Evolutionary conservation across 768 basidiomycete genomes (phyloP).

Genomic region (Pleurotus salmoneostramineus): DNA sequence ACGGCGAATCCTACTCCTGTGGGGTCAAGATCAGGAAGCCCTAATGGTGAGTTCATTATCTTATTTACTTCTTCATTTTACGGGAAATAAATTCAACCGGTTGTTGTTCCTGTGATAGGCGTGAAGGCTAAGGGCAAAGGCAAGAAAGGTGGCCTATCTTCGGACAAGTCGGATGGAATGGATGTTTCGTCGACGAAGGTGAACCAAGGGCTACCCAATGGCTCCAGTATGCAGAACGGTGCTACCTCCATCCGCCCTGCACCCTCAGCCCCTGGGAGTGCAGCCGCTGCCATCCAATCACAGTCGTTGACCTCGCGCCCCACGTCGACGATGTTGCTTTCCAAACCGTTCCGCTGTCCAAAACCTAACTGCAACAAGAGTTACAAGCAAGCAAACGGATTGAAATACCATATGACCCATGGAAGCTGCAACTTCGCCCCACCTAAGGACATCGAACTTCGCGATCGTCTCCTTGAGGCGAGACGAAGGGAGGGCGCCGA

Average conservation of each 20-base stretch:
- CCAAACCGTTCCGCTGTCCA: conserved; percentile 90
- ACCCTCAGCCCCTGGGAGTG: conserved; percentile 13
- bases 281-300: conserved; percentile 13
- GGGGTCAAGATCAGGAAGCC: conserved; percentile 36
- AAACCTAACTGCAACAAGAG: conserved; percentile 94
- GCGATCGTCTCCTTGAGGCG: conserved; percentile 65
- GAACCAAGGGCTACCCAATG: neutral
- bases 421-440: conserved; percentile 93
- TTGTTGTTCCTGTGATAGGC: neutral
- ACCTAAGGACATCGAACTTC: conserved; percentile 77
- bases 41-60: conserved; percentile 2
- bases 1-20: conserved; percentile 14
- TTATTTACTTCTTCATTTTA: neutral
- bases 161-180: neutral
- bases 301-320: conserved; percentile 25
- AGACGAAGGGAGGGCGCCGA: conserved; percentile 38
- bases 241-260: neutral
- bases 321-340: conserved; percentile 59
- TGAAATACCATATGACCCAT: conserved; percentile 94
- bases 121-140: conserved; percentile 5
- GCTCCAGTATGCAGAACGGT: neutral
- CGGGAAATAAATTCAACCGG: no score
- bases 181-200: neutral
- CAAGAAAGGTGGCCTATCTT: conserved; percentile 1
- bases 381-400: conserved; percentile 93